Evolutionary conservation across 345 rosid species (phyloP), one percentile per base, ranked within the genome.

Genomic region (Eucalyptus decipiens): DNA sequence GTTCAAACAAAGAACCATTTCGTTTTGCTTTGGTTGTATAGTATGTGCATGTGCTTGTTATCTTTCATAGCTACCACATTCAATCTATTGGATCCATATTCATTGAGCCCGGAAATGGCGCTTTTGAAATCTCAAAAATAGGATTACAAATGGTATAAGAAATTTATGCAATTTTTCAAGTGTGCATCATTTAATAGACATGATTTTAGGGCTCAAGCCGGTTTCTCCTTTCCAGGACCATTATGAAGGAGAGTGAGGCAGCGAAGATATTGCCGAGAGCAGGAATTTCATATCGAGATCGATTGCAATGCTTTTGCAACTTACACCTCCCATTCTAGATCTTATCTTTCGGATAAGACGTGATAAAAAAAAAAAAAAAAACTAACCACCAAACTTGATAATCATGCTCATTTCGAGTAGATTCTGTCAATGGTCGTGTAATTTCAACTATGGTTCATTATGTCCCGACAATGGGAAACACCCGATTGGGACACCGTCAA

Each of bases 31-130:
- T 5, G 2, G 1, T 32, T 15, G 10, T 32, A 16, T 6, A 32
- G 5, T 1, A 67, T 37, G 6, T 11, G 12, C 9, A 17, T 9
- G 13, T 3, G 6, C 7, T 34, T 2, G 4, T 69, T 34, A 34
- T 69, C 2, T 8, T 32, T 67, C 5, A 11, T 17, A 5, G 12
- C 11, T 34, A 3, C 1, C 11, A 9, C 43, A 18, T 69, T 69
- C 43, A 8, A 72, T 3, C 7, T 10, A 13, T 9, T 37, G 15
- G 28, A 37, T 72, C 5, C 28, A 11, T 1, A 37, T 11, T 0
- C 2, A 3, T 3, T 1, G 9, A 19, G 43, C 1, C 4, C 1
- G 6, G 43, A 34, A 69, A 32, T 0, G 4, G 8, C 8, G 4
- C 40, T 34, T 37, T 72, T 34, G 15, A 37, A 37, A 43, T 19